phyloP scores from a whole-genome alignment of 2,329 filamentous ascomycete genomes.

The Corynespora cassiicola region DNA sequence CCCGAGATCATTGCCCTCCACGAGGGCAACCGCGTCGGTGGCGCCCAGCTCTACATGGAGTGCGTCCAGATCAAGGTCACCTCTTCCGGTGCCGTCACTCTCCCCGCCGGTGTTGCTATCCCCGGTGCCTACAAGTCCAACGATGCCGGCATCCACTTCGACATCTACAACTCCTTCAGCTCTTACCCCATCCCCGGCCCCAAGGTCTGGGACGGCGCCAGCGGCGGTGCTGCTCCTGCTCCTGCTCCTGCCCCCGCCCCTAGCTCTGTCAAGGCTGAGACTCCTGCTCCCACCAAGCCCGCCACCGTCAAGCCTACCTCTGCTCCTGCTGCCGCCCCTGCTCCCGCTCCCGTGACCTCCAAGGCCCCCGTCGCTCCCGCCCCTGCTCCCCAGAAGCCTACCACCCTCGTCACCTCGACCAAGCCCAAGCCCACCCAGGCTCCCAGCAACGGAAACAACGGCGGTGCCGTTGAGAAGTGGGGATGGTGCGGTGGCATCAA shows the following conservation, averaged over 20 bases:
- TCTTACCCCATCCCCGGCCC: conserved; percentile 52
- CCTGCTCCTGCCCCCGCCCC: conserved; percentile 16
- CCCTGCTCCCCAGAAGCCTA: conserved; percentile 12
- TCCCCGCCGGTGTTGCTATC: conserved; percentile 54
- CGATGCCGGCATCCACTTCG: conserved; percentile 50
- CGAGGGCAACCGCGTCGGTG: conserved; percentile 42
- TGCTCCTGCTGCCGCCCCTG: conserved; percentile 12
- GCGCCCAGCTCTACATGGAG: conserved; percentile 54
- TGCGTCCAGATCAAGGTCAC: conserved; percentile 51
- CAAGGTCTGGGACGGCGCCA: conserved; percentile 43
- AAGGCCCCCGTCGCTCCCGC: conserved; percentile 12
- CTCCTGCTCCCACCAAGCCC: conserved; percentile 17
- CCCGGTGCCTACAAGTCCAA: conserved; percentile 48
- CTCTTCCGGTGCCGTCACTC: conserved; percentile 34
- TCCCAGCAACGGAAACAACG: conserved; percentile 13
- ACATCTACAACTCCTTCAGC: conserved; percentile 45
- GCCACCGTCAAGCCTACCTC: conserved; percentile 17
- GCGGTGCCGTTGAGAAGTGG: conserved; percentile 37
- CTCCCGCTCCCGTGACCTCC: conserved; percentile 12
- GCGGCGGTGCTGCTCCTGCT: conserved; percentile 21
- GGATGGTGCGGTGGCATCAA: conserved; percentile 55
- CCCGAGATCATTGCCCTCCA: conserved; percentile 55
- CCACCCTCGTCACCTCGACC: conserved; percentile 29
- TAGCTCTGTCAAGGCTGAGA: conserved; percentile 13
- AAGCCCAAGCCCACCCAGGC: conserved; percentile 21